Evolutionary conservation across 2,329 filamentous ascomycete species (phyloP), one percentile per base, ranked within the genome.

Genomic region (Penicillium sp.): DNA sequence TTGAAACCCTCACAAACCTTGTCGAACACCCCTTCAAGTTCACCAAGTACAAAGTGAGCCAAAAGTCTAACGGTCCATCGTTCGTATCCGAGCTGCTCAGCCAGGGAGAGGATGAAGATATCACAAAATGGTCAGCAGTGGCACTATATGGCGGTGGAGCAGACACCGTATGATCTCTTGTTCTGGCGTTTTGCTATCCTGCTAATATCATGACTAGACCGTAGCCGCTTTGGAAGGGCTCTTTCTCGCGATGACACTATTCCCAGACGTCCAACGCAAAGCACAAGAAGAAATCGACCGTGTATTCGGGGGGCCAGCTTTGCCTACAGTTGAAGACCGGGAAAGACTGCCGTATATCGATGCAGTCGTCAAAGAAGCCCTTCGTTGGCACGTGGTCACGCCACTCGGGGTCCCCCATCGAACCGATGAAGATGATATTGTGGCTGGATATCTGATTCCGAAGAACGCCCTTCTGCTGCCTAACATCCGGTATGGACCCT

Each of bases 211-310:
- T 21, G 16, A 35, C 10, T 22, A 79, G 77, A 82, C 75, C 3
- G 74, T 79, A 0, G 78, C 71, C 1, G 68, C 76, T 0, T 59
- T 81, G 3, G 62, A 67, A 24, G 67, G 61, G 0, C 84, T 84
- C 64, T 73, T 82, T 19, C 74, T 85, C 0, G 82, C 81, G 0
- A 84, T 84, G 67, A 76, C 74, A 13, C 72, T 82, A 21, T 80
- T 79, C 31, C 79, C 79, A 0, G 76, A 79, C 7, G 79, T 82
- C 19, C 77, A 84, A 22, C 76, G 75, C 1, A 83, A 82, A 59
- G 79, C 79, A 0, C 77, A 82, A 26, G 69, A 71, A 11, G 76
- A 79, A 54, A 67, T 80, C 21, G 76, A 79, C 55, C 63, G 58
- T 3, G 74, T 78, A 4, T 49, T 78, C 5, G 76, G 74, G 11